phyloP scores from a whole-genome alignment of 2,329 filamentous ascomycete genomes.

The Alternaria sp. region DNA sequence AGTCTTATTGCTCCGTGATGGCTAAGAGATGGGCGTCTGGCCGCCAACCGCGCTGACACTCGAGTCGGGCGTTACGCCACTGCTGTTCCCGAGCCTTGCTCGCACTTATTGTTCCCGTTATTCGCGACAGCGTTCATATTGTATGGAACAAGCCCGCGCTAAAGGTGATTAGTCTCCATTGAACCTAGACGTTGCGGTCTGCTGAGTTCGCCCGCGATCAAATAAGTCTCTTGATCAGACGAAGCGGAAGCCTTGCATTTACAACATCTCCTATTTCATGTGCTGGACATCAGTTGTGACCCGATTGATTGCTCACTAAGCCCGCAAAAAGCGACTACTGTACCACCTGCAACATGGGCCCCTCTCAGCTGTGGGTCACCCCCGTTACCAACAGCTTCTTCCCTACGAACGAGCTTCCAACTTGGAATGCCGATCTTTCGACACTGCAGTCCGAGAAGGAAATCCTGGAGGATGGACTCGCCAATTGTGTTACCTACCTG shows the following conservation, averaged over 20 bases:
- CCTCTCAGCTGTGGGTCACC: neutral
- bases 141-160: constrained; percentile 1
- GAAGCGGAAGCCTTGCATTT: neutral
- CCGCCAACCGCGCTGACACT: neutral
- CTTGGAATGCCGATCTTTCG: constrained; percentile 6
- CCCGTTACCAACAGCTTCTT: neutral
- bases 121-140: neutral
- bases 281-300: neutral
- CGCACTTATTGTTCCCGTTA: neutral
- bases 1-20: neutral
- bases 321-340: neutral
- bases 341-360: neutral
- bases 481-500: constrained; percentile 41
- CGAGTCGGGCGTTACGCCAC: neutral
- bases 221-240: neutral
- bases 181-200: neutral
- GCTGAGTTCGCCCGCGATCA: neutral
- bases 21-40: neutral
- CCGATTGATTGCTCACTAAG: neutral
- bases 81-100: neutral
- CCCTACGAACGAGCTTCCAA: neutral
- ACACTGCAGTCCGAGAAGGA: constrained; percentile 29
- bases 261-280: neutral
- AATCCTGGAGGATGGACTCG: constrained; percentile 36
- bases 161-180: neutral